Base-by-base conservation (phyloP, 148 eudicot species). In the Linanthus parryae region DNA sequence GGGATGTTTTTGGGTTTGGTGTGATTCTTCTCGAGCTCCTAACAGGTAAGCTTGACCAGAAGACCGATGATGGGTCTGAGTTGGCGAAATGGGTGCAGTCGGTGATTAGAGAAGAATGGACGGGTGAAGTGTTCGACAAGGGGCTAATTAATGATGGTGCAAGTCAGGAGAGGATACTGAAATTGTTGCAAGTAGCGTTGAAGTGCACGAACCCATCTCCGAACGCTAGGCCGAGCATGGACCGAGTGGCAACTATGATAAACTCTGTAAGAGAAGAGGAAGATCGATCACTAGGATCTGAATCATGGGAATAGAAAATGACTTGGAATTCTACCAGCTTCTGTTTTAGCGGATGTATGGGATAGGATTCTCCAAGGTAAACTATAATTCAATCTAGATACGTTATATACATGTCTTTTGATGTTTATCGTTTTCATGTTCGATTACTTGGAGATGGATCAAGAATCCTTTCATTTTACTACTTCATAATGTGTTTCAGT, bases 121-220 rank as follows among this genome's bases (percentile, higher is more conserved):
- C 72, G 0, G 67, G 39, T 23, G 77, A 72, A 25, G 73, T 76
- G 14, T 72, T 76, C 23, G 82, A 76, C 39, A 61, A 55, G 56
- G 35, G 34, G 3, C 56, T 76, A 8, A 55, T 63, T 20, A 44
- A 49, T 0, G 82, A 76, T 33, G 74, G 74, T 43, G 74, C 69
- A 20, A 62, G 47, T 28, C 77, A 76, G 56, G 69, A 68, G 43
- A 65, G 61, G 28, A 65, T 72, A 74, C 69, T 72, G 11, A 65
- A 21, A 13, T 52, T 76, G 71, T 52, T 76, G 61, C 71, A 76
- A 39, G 74, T 76, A 30, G 81, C 77, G 6, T 48, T 76, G 55
- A 76, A 72, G 45, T 76, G 81, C 56, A 57, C 56, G 4, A 62
- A 50, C 59, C 30, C 70, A 11, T 48, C 62, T 16, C 61, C 63